These are phyloP conservation scores for Suillus fuscotomentosus DNA, from an alignment of 768 basidiomycete genomes.

Conservation along the genomic window DNA sequence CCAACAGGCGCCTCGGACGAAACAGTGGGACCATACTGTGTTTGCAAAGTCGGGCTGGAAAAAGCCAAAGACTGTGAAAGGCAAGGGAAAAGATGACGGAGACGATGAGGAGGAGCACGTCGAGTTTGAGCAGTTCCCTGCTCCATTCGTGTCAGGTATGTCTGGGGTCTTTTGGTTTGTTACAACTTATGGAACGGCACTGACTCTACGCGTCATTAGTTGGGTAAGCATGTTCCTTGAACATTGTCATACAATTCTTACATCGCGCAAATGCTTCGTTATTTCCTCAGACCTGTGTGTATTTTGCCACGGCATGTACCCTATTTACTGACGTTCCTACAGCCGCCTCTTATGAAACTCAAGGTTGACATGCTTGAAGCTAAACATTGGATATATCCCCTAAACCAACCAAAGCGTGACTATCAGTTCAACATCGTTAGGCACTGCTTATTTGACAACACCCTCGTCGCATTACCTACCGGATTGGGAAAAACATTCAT, in stretches of 20 bases:
- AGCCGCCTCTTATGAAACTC: slow-evolving; percentile 80
- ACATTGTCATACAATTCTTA: background rate
- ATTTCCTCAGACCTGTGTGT: slow-evolving; percentile 32
- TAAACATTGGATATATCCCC: slow-evolving; percentile 89
- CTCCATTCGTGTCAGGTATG: slow-evolving; percentile 70
- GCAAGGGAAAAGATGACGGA: slow-evolving; percentile 49
- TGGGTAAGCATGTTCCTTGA: slow-evolving; percentile 44
- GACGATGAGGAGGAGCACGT: slow-evolving; percentile 54
- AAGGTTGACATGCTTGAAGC: slow-evolving; percentile 73
- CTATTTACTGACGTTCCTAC: slow-evolving; percentile 7
- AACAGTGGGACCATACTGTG: slow-evolving; percentile 88
- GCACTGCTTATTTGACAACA: slow-evolving; percentile 86
- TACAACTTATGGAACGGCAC: background rate
- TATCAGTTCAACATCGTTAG: slow-evolving; percentile 95
- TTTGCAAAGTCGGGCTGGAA: slow-evolving; percentile 81
- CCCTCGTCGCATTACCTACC: slow-evolving; percentile 91
- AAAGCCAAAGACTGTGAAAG: slow-evolving; percentile 47
- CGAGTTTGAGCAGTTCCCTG: slow-evolving; percentile 84
- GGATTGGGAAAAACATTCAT: slow-evolving; percentile 98
- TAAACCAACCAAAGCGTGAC: slow-evolving; percentile 83
- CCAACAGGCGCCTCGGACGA: slow-evolving; percentile 61
- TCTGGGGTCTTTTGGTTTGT: slow-evolving; percentile 11
- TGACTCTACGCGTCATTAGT: slow-evolving; percentile 31
- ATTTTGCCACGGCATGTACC: background rate
- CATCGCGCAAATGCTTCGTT: background rate